phyloP scores from a whole-genome alignment of 148 eudicot genomes.

The Cornus florida region DNA sequence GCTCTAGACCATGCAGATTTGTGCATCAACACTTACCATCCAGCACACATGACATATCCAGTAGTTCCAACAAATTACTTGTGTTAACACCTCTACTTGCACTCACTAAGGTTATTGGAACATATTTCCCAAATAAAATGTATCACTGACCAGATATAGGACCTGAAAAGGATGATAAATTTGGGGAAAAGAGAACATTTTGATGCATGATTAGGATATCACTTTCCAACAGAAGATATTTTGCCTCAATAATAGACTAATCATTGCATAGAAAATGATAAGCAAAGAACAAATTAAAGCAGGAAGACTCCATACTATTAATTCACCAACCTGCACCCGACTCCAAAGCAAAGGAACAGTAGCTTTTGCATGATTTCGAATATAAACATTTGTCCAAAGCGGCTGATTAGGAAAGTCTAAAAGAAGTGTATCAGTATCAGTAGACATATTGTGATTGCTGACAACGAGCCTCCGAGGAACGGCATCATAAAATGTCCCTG shows the following conservation, averaged over 20 bases:
- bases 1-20: too few relatives aligned
- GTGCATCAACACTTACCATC: background rate
- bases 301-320: background rate
- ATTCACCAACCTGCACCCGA: slow-evolving; percentile 40
- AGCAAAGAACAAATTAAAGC: background rate
- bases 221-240: background rate
- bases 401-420: slow-evolving; percentile 87
- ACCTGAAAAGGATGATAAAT: background rate
- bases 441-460: slow-evolving; percentile 72
- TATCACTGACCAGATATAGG: background rate
- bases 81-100: background rate
- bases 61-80: background rate
- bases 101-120: background rate
- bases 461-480: slow-evolving; percentile 73
- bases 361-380: slow-evolving; percentile 71
- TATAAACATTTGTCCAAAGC: slow-evolving; percentile 75
- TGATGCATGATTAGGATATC: background rate
- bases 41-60: background rate
- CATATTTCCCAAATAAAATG: background rate
- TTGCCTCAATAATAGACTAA: background rate
- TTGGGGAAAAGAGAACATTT: background rate
- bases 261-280: slow-evolving; percentile 2
- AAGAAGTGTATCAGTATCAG: slow-evolving; percentile 74
- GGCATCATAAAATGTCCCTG: slow-evolving; percentile 89
- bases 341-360: slow-evolving; percentile 90